phyloP scores from a whole-genome alignment of 2,329 filamentous ascomycete genomes.

The Myrmaecium sp. region DNA sequence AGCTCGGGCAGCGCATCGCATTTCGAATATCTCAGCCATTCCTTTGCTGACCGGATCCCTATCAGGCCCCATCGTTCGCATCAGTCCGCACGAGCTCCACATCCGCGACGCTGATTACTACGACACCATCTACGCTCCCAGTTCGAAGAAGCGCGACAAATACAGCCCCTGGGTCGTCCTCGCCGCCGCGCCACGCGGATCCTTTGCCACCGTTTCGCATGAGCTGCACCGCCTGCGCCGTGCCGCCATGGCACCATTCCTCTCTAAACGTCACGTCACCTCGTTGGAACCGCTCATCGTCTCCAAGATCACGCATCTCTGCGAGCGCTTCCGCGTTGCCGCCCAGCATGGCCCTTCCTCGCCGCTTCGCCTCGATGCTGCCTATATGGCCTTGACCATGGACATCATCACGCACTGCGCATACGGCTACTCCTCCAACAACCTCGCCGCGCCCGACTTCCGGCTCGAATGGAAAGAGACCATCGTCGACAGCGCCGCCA shows the following conservation, averaged over 20 bases:
- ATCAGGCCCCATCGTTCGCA: slow-evolving; percentile 25
- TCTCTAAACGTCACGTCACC: slow-evolving; percentile 10
- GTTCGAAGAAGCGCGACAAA: slow-evolving; percentile 7
- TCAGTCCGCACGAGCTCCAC: slow-evolving; percentile 26
- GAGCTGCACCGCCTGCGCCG: slow-evolving; percentile 9
- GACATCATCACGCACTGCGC: slow-evolving; percentile 9
- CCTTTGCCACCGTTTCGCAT: slow-evolving; percentile 8
- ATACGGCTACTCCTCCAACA: too few species aligned
- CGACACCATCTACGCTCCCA: slow-evolving; percentile 14
- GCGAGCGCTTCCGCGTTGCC: slow-evolving; percentile 4
- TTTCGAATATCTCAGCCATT: too few species aligned
- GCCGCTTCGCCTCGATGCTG: slow-evolving; percentile 3
- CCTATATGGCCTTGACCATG: slow-evolving; percentile 4
- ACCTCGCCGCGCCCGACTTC: too few species aligned
- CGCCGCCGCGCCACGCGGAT: too few species aligned
- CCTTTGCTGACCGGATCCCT: too few species aligned
- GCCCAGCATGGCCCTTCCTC: slow-evolving; percentile 3
- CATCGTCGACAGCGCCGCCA: too few species aligned
- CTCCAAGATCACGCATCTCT: slow-evolving; percentile 8
- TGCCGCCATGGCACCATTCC: slow-evolving; percentile 10
- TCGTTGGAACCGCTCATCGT: slow-evolving; percentile 10
- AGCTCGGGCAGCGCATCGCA: too few species aligned
- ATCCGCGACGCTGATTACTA: slow-evolving; percentile 24
- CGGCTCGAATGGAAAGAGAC: too few species aligned
- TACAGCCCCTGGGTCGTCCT: slow-evolving; percentile 6